A percentile compares a stretch with the other conserved stretches of the same genome.
These are phyloP conservation scores for Tausonia pullulans DNA, from an alignment of 1,284 basidiomycete genomes.

Conservation along the genomic window DNA sequence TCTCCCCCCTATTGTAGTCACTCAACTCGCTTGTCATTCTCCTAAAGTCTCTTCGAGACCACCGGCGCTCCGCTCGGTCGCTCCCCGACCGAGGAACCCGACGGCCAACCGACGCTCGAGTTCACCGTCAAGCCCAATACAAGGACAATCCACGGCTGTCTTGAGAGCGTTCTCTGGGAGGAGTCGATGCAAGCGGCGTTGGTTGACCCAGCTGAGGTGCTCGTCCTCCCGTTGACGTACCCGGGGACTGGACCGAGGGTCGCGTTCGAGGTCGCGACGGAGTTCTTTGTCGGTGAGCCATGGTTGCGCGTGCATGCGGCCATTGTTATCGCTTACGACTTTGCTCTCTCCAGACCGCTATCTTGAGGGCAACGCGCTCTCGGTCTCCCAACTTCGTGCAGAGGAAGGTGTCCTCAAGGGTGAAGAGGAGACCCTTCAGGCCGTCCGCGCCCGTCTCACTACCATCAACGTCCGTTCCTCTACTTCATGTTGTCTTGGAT, in stretches of 20 bases:
- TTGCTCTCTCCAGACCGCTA: background rate
- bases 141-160: no score
- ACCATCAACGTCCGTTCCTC: background rate
- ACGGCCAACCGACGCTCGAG: no score
- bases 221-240: background rate
- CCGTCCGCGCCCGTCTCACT: background rate
- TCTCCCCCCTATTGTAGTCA: no score
- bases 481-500: background rate
- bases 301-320: background rate
- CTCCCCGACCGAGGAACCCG: no score
- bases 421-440: background rate
- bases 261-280: background rate
- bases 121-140: no score
- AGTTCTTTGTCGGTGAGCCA: constrained; percentile 4
- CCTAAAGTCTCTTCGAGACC: no score
- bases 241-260: background rate
- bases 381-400: background rate
- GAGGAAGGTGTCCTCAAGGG: constrained; percentile 1
- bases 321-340: no score
- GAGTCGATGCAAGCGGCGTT: background rate
- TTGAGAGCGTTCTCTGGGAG: no score
- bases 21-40: no score
- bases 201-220: background rate
- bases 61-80: no score
- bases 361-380: background rate